Conservation (phyloP, 2,329 filamentous ascomycete species). For the Fonsecaea multimorphosa region DNA sequence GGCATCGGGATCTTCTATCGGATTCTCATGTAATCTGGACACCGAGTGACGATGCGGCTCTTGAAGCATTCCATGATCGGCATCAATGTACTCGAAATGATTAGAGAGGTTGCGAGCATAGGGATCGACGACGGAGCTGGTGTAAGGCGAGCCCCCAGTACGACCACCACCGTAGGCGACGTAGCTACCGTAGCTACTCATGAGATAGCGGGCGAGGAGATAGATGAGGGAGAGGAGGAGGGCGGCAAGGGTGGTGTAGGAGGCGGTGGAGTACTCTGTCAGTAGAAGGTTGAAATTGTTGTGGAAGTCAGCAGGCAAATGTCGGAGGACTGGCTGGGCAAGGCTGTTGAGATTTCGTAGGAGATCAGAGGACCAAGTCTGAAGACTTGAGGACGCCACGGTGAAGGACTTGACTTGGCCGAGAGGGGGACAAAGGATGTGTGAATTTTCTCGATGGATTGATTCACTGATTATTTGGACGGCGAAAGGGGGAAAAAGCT, state of each 20-base stretch:
- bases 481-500: neutral
- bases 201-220: slow-evolving; percentile 37
- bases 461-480: neutral
- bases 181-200: slow-evolving; percentile 38
- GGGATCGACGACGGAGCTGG: slow-evolving; percentile 31
- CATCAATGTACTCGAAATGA: slow-evolving; percentile 39
- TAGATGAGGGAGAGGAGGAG: slow-evolving; percentile 39
- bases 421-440: neutral
- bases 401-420: slow-evolving; percentile 27
- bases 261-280: slow-evolving; percentile 34
- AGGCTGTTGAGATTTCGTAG: slow-evolving; percentile 29
- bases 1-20: slow-evolving; percentile 43
- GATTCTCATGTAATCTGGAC: slow-evolving; percentile 13
- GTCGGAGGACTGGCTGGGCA: slow-evolving; percentile 25
- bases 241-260: slow-evolving; percentile 39
- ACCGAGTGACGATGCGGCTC: slow-evolving; percentile 30
- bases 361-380: slow-evolving; percentile 33
- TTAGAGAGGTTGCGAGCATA: slow-evolving; percentile 32
- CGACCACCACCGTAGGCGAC: slow-evolving; percentile 29
- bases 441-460: neutral
- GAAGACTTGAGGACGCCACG: slow-evolving; percentile 38
- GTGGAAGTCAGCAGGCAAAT: slow-evolving; percentile 30
- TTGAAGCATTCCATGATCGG: slow-evolving; percentile 34
- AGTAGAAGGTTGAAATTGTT: slow-evolving; percentile 26
- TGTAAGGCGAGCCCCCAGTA: slow-evolving; percentile 34